Evolutionary conservation across 305 asterid species (phyloP).

Genomic region (Solanum chacoense): DNA sequence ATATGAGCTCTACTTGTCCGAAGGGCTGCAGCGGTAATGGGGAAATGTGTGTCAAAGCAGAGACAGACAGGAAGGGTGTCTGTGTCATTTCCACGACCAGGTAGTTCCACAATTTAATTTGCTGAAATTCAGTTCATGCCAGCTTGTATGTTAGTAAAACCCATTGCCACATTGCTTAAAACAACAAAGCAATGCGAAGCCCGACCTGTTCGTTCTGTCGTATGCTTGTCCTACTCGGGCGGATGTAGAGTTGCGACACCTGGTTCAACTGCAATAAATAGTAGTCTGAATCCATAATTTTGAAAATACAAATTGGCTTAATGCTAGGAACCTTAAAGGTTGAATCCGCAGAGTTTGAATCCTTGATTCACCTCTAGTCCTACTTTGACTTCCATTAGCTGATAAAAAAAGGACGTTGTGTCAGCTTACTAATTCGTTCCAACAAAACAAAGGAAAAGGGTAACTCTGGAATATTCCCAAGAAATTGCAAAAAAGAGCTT

Average conservation of each 20-base stretch:
- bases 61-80: constrained; percentile 64
- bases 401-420: not conserved
- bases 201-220: not conserved
- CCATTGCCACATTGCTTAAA: not conserved
- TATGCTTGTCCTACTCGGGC: not conserved
- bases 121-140: not conserved
- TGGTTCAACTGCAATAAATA: not conserved
- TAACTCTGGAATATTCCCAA: not conserved
- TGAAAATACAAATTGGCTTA: not conserved
- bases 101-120: constrained; percentile 20
- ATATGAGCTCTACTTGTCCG: constrained; percentile 49
- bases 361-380: not conserved
- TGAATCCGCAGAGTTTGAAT: not conserved
- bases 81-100: constrained; percentile 84
- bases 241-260: not conserved
- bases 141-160: not conserved
- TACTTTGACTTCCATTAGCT: not conserved
- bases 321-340: not conserved
- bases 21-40: constrained; percentile 52
- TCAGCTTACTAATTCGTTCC: not conserved
- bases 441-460: not conserved
- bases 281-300: not conserved
- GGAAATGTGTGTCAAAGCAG: constrained; percentile 58
- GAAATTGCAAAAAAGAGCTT: not conserved
- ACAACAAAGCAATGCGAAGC: not conserved